Evolutionary conservation across 192 early-diverging fungal genomes (phyloP), one percentile per base, ranked within the genome.

Genomic region (Bifiguratus adelaidae): DNA sequence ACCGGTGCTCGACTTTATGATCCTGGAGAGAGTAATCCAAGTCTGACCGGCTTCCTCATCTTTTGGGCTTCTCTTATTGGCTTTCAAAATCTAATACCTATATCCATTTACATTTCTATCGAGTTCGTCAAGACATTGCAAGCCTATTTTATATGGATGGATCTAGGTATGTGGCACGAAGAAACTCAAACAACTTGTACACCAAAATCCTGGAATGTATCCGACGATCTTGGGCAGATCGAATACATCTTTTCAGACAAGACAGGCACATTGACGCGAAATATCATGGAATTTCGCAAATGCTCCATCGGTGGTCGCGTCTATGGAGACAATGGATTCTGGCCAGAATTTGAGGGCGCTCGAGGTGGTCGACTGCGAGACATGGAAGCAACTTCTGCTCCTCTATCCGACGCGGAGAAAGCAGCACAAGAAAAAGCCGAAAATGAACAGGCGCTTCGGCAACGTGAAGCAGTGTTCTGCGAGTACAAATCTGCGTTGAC

Each of bases 221-320:
- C 87, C 9, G 95, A 98, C 53, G 95, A 98, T 54, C 67, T 98
- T 34, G 92, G 90, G 43, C 90, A 94, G 57, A 90, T 97, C 24
- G 88, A 93, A 55, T 97, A 97, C 58, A 78, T 97, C 1, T 97
- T 97, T 55, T 85, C 83, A 20, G 94, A 97, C 67, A 97, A 97
- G 55, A 97, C 94, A 13, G 94, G 94, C 12, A 95, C 94, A 4
- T 67, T 97, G 43, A 97, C 94, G 6, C 82, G 85, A 51, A 97
- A 97, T 53, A 78, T 88, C 25, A 97, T 97, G 94, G 83, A 93
- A 60, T 97, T 97, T 50, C 89, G 89, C 41, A 89, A 89, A 69
- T 92, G 87, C 64, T 77, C 83, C 0, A 88, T 98, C 56, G 77
- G 76, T 50, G 95, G 93, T 11, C 73, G 76, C 20, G 65, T 82